Conservation (phyloP, 2,329 filamentous ascomycete genomes). For the Arachnomyces sp. region DNA sequence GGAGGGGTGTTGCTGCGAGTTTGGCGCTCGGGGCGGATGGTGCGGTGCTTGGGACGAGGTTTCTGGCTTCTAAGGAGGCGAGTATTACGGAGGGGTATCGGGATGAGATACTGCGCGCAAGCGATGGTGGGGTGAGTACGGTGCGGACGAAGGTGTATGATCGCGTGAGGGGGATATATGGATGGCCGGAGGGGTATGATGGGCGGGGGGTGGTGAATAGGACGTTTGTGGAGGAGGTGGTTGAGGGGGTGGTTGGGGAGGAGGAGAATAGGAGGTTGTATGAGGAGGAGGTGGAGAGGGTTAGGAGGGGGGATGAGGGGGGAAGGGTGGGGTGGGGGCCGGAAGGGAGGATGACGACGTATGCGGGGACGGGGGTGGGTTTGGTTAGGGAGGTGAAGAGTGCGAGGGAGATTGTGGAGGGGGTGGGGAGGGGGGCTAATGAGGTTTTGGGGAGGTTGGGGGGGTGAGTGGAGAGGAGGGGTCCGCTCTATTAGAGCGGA, state of each 20-base stretch:
- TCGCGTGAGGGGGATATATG: constrained; percentile 44
- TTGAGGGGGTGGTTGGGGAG: constrained; percentile 27
- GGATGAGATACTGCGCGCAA: constrained; percentile 39
- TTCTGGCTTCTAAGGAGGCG: constrained; percentile 47
- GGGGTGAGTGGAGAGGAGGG: background rate
- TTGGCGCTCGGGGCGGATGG: constrained; percentile 46
- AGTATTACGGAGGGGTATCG: constrained; percentile 43
- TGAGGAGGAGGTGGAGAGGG: constrained; percentile 41
- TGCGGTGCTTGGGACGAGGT: constrained; percentile 55
- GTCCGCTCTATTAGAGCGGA: background rate
- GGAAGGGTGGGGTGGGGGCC: constrained; percentile 47
- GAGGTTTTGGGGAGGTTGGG: constrained; percentile 11
- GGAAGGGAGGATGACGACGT: constrained; percentile 50
- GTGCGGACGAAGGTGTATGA: constrained; percentile 47
- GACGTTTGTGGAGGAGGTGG: constrained; percentile 39
- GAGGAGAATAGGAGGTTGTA: constrained; percentile 37
- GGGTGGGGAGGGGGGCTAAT: constrained; percentile 34
- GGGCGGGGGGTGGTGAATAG: constrained; percentile 51
- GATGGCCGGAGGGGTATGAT: constrained; percentile 51
- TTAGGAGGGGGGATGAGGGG: constrained; percentile 44
- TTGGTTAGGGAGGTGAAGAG: constrained; percentile 44
- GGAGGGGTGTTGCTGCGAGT: constrained; percentile 43
- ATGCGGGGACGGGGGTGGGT: constrained; percentile 55
- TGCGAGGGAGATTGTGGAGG: constrained; percentile 46
- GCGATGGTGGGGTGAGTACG: constrained; percentile 45